A percentile compares a stretch with the other conserved stretches of the same genome.
Evolutionary conservation across 2,329 filamentous ascomycete genomes (phyloP).

Genomic region (Leptographium flavum): DNA sequence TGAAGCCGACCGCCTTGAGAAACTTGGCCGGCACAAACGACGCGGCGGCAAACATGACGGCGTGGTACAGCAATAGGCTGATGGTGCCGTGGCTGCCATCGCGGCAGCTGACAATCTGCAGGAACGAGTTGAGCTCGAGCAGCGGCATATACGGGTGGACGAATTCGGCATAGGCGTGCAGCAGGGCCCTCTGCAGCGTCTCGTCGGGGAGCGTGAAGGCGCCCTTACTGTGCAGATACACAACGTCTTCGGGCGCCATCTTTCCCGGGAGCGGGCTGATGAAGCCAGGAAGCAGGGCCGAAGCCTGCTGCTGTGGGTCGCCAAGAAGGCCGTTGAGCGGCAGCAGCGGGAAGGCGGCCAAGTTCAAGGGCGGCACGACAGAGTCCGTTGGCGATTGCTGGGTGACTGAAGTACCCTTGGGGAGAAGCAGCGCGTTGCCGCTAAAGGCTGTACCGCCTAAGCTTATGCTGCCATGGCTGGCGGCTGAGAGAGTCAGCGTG

Average conservation of each 20-base stretch:
- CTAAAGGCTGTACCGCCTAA: neutral
- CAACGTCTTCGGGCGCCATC: constrained; percentile 68
- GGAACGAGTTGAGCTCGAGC: constrained; percentile 51
- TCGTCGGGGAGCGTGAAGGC: constrained; percentile 62
- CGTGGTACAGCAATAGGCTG: constrained; percentile 81
- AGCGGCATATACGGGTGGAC: constrained; percentile 92
- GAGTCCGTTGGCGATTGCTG: neutral
- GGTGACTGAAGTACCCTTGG: constrained; percentile 2
- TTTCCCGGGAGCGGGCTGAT: constrained; percentile 66
- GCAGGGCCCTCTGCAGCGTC: constrained; percentile 61
- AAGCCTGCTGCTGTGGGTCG: constrained; percentile 15
- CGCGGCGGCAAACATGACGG: constrained; percentile 85
- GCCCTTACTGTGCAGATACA: constrained; percentile 72
- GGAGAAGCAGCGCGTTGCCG: constrained; percentile 5
- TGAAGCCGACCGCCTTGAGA: constrained; percentile 63
- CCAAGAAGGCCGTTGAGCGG: constrained; percentile 13
- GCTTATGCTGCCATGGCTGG: too few relatives aligned
- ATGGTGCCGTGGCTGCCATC: constrained; percentile 59
- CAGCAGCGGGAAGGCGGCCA: constrained; percentile 9
- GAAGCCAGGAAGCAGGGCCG: constrained; percentile 46
- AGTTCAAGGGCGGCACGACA: neutral
- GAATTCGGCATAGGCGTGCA: constrained; percentile 74
- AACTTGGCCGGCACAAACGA: constrained; percentile 75
- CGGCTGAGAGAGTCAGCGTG: neutral
- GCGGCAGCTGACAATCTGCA: constrained; percentile 44